These are phyloP conservation scores for Platanus orientalis DNA, from an alignment of 164 flowering plant genomes.

Conservation along the genomic window DNA sequence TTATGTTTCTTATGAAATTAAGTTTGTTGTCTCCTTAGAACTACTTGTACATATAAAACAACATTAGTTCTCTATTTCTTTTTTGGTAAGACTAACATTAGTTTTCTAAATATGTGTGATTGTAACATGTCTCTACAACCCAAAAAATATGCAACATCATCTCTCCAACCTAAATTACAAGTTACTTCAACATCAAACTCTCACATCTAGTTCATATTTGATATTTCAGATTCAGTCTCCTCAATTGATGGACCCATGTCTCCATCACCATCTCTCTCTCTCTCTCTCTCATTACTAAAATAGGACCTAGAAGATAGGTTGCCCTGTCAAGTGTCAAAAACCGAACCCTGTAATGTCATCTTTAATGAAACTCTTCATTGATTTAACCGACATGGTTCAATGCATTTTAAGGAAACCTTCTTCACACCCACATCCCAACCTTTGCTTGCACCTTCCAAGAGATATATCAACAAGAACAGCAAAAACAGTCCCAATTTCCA, in stretches of 20 bases:
- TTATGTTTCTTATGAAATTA: too few relatives aligned
- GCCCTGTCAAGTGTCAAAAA: constrained; percentile 17
- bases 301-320: constrained; percentile 8
- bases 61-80: too few relatives aligned
- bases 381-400: constrained; percentile 29
- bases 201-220: constrained; percentile 21
- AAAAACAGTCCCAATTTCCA: constrained; percentile 26
- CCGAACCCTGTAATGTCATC: constrained; percentile 8
- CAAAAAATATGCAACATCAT: neutral
- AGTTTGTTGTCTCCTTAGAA: too few relatives aligned
- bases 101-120: neutral
- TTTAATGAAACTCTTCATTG: constrained; percentile 10
- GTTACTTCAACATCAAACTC: constrained; percentile 28
- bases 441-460: constrained; percentile 20
- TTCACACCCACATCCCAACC: constrained; percentile 12
- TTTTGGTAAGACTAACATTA: neutral
- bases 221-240: constrained; percentile 13
- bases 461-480: constrained; percentile 18
- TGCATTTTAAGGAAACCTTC: constrained; percentile 32
- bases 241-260: constrained; percentile 4
- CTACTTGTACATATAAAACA: neutral
- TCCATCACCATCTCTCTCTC: constrained; percentile 3
- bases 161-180: constrained; percentile 15
- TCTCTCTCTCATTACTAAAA: constrained; percentile 16
- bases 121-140: too few relatives aligned